Evolutionary conservation across 2,329 filamentous ascomycete species (phyloP).

Genomic region (Clarireedia sp.): DNA sequence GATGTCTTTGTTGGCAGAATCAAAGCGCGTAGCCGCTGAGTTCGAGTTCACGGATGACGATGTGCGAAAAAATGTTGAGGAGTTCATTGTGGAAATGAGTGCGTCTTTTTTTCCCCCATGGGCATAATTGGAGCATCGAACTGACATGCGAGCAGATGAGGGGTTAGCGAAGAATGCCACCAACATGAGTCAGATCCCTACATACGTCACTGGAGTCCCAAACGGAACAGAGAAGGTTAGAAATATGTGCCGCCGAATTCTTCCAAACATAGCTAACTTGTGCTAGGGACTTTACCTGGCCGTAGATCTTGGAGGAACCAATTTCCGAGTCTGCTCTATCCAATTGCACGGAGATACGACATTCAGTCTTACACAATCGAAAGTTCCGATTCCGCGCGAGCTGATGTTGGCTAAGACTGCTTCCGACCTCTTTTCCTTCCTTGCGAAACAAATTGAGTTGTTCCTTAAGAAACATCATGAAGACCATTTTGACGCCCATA

Average conservation of each 20-base stretch:
- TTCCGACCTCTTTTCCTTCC: conserved; percentile 81
- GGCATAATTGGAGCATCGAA: conserved; percentile 14
- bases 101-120: conserved; percentile 29
- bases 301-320: conserved; percentile 95
- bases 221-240: conserved; percentile 94
- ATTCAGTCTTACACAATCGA: conserved; percentile 87
- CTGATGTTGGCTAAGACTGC: conserved; percentile 86
- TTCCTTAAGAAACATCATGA: conserved; percentile 84
- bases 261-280: background rate
- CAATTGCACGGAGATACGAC: conserved; percentile 89
- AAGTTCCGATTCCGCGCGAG: conserved; percentile 81
- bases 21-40: conserved; percentile 70
- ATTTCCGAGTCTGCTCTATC: conserved; percentile 96
- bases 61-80: conserved; percentile 71
- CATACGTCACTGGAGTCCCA: conserved; percentile 90
- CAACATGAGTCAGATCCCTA: conserved; percentile 90
- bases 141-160: conserved; percentile 51
- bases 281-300: conserved; percentile 78
- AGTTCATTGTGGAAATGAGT: conserved; percentile 84
- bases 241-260: background rate
- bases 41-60: conserved; percentile 78
- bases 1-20: conserved; percentile 61
- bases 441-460: conserved; percentile 83
- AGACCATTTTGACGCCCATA: conserved; percentile 71
- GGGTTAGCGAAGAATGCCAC: conserved; percentile 71